Evolutionary conservation across 495 filamentous ascomycete genomes (phyloP), one percentile per base, ranked within the genome.

Genomic region (Chaetomidium leptoderma): DNA sequence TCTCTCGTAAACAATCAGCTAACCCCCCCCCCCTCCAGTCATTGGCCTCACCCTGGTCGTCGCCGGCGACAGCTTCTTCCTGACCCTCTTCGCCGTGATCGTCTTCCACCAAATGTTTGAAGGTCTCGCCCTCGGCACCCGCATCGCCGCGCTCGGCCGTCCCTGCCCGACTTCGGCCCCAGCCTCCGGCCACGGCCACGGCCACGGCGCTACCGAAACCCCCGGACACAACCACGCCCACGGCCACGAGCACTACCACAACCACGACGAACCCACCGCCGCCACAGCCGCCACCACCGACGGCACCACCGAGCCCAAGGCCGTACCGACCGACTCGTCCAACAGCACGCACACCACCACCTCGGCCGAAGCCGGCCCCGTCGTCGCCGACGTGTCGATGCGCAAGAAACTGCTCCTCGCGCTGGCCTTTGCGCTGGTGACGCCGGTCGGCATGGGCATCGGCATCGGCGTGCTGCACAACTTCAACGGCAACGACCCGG

Each of bases 91-190:
- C 57, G 65, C 77, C 35, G 83, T 84, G 39, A 82, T 86, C 48
- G 62, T 83, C 48, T 84, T 86, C 70, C 83, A 84, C 60, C 83
- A 92, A 65, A 86, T 86, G 65, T 91, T 92, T 53, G 88, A 92
- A 73, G 88, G 89, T 19, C 77, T 91, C 53, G 88, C 88, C 19
- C 80, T 91, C 10, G 87, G 88, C 16, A 81, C 86, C 6, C 82
- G 86, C 30, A 90, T 90, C 57, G 83, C 87, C 35, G 33, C 49
- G 3, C 33, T 52, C 24, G 49, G 47, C 19, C 30, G 32, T 0
- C 51, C 36, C 32, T 49, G 46, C 40, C 53, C 50, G 2, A 43
- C 60, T 17, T 33, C 54, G 3, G 13, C 53, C 23, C 35, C 48
- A n/a, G n/a, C 17, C 47, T 13, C 16, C 23, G 24, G 23, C 21